Percentiles rank a stretch among this genome's conserved stretches.
Conservation (phyloP, 805 yeast species). For the Ogataea thermomethanolica region DNA sequence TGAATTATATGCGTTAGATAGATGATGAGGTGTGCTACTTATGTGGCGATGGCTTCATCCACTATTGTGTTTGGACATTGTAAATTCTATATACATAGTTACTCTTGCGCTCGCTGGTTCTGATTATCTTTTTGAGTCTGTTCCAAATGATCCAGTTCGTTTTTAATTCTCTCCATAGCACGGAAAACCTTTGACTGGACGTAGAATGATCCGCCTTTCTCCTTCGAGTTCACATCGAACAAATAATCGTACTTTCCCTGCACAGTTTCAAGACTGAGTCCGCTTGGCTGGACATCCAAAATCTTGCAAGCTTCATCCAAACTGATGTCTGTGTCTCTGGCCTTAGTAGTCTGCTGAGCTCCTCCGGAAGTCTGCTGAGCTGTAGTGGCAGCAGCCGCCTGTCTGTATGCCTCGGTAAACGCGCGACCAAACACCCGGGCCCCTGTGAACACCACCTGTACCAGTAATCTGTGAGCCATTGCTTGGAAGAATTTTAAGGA, state of each 20-base stretch:
- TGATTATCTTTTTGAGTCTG: slow-evolving; percentile 21
- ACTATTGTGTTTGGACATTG: slow-evolving; percentile 13
- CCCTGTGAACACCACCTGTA: slow-evolving; percentile 89
- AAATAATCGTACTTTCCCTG: slow-evolving; percentile 74
- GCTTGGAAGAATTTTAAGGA: slow-evolving; percentile 4
- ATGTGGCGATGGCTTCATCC: slow-evolving; percentile 8
- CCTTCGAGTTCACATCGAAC: slow-evolving; percentile 86
- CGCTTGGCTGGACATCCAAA: slow-evolving; percentile 66
- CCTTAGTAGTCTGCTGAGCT: slow-evolving; percentile 36
- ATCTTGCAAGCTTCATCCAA: slow-evolving; percentile 91
- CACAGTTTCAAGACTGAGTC: slow-evolving; percentile 53
- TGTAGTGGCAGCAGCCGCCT: slow-evolving; percentile 92
- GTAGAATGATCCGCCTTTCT: slow-evolving; percentile 94
- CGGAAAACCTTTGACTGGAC: slow-evolving; percentile 89
- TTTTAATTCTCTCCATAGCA: slow-evolving; percentile 87
- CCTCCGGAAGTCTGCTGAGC: slow-evolving; percentile 44
- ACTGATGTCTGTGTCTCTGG: slow-evolving; percentile 72
- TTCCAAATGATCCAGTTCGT: slow-evolving; percentile 64
- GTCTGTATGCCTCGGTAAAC: slow-evolving; percentile 93
- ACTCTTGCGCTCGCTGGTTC: slow-evolving; percentile 31
- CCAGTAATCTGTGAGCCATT: slow-evolving; percentile 86
- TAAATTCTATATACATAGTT: slow-evolving; percentile 28
- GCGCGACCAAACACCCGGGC: slow-evolving; percentile 96
- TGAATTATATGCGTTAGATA: slow-evolving; percentile 34
- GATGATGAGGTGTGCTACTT: slow-evolving; percentile 20